Evolutionary conservation across 805 yeast species (phyloP), one percentile per base, ranked within the genome.

Genomic region (Ogataea wickerhamii): DNA sequence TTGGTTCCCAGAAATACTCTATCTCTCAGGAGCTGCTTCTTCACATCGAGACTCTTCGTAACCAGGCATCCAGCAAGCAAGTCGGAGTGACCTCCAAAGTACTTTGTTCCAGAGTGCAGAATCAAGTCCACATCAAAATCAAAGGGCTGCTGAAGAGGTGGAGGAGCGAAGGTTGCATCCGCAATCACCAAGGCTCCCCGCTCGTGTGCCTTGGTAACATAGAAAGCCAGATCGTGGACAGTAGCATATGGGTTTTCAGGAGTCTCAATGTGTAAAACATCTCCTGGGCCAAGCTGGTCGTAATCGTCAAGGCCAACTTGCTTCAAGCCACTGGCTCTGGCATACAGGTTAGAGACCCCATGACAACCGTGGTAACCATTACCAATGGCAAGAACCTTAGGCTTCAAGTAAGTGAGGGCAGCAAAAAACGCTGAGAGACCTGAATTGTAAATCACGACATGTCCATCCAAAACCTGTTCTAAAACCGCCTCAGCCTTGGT

Each of bases 81-180:
- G 59, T 89, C 97, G 5, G 95, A 85, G 62, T 89, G 96, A n/a
- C 98, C 97, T 27, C 95, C 96, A 54, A 87, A 82, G 63, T 82
- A 91, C 58, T 89, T 89, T 1, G 96, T 89, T 1, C 88, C 96
- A 1, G 96, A 87, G 60, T 89, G 96, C 75, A 91, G 67, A n/a
- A 91, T 79, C 48, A 87, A 64, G 60, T 91, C 97, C 21, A 83
- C 96, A 33, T 91, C 96, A 52, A 76, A 82, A 27, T 71, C 70
- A 63, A 87, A 87, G 4, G 95, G 91, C 44, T 87, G 76, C 51
- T 78, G 83, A 40, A 88, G 63, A 13, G 96, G 96, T 11, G 95
- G 95, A 16, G 97, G 96, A 7, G 96, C 97, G 63, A 91, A 86
- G 0, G 97, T 91, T 5, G 96, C 73, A 61, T 89, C 98, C 12